Evolutionary conservation across 2,329 filamentous ascomycete genomes (phyloP), one percentile per base, ranked within the genome.

Genomic region (Aspergillus flavus): DNA sequence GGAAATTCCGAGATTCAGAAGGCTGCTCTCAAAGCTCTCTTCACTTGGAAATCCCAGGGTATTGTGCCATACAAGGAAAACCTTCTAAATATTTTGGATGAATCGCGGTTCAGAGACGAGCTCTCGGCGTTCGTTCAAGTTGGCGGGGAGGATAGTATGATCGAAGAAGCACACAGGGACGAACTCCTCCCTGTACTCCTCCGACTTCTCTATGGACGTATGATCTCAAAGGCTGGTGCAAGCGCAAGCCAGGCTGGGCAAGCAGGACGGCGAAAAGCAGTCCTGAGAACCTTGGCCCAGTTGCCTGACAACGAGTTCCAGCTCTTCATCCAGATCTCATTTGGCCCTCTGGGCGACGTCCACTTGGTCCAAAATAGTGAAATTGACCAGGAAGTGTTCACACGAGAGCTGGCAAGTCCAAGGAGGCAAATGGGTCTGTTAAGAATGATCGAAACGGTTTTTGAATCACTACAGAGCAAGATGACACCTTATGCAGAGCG

Each of bases 1-100:
- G 95, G 95, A 71, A 95, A 99, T 73, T 85, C 89, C 4, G 94
- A 97, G 68, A 87, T 97, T 19, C 95, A 99, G 76, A 94, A 91
- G 68, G 87, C 90, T 53, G 89, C 93, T 0, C 83, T 99, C 41
- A 94, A 93, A 75, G 91, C 91, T 10, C 86, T 99, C 9, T 83
- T 97, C 58, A 87, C 93, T 0, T 99, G 95, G 94, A 98, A 97
- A 76, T 87, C 91, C 62, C 84, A 89, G 2, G 88, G 85, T 10
- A 83, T 99, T 57, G 85, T 85, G 64, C 85, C 89, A 0, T 97
- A 98, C 73, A 88, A 93, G 71, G 93, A 97, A 69, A 92, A 94
- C 69, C 79, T 99, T 28, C 85, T 93, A 65, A 94, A 93, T 70
- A 83, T 99, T 2, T 85, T 98, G 10, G 95, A 99, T 68, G 95